Percentiles rank a stretch among this genome's conserved stretches.
phyloP scores from a whole-genome alignment of 208 protist genomes.

The Trichomonas vaginalis region DNA sequence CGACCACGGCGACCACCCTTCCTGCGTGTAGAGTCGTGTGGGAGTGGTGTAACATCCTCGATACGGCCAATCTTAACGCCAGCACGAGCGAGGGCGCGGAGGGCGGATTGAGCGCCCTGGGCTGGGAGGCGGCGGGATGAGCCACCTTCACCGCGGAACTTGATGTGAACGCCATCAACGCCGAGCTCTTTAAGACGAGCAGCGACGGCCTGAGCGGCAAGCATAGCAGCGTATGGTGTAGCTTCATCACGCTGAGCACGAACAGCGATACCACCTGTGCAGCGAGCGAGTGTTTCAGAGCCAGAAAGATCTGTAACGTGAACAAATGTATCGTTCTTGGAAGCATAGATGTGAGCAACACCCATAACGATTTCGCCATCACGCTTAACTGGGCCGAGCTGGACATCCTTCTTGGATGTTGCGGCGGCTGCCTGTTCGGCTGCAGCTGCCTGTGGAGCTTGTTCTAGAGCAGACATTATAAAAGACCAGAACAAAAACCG shows the following conservation, averaged over 20 bases:
- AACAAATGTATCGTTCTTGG: conserved; percentile 99
- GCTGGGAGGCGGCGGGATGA: neutral
- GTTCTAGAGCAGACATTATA: neutral
- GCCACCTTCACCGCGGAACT: neutral
- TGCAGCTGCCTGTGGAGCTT: neutral
- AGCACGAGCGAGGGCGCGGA: conserved; percentile 94
- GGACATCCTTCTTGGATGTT: neutral
- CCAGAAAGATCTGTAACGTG: conserved; percentile 60
- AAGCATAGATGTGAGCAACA: conserved; percentile 61
- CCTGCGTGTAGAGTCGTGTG: conserved; percentile 90
- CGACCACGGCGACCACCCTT: conserved; percentile 56
- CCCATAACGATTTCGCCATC: neutral
- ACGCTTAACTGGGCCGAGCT: neutral
- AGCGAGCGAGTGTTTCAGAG: conserved; percentile 44
- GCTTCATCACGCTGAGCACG: neutral
- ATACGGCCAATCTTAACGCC: conserved; percentile 99
- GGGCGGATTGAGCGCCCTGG: conserved; percentile 84
- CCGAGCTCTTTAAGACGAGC: conserved; percentile 56
- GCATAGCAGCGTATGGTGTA: conserved; percentile 96
- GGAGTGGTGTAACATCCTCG: conserved; percentile 99
- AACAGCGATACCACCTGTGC: conserved; percentile 75
- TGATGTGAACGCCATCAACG: conserved; percentile 7
- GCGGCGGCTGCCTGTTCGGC: neutral
- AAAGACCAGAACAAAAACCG: neutral
- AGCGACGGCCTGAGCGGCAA: conserved; percentile 96